Conservation (phyloP, 306 rosid genomes). For the Cucumis melo region DNA sequence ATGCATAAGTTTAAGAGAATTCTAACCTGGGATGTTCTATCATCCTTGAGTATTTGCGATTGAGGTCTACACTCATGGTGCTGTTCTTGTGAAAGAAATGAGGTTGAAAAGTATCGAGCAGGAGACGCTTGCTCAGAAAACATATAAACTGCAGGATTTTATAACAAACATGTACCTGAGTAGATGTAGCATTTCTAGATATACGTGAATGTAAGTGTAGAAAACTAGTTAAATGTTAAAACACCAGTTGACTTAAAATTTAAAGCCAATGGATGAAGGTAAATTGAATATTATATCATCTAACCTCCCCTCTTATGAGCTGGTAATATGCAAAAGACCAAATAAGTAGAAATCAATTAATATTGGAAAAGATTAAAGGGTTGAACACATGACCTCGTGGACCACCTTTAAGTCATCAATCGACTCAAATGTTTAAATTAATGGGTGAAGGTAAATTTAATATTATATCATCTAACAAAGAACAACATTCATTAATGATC, state of each 20-base stretch:
- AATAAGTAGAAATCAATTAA: no score
- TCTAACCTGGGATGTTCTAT: constrained; percentile 52
- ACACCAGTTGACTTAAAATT: no score
- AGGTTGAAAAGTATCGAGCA: constrained; percentile 48
- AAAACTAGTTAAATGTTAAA: not conserved
- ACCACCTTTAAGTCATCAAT: no score
- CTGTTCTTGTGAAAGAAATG: constrained; percentile 73
- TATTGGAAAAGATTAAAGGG: no score
- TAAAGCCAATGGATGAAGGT: no score
- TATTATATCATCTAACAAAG: no score
- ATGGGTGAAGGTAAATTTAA: no score
- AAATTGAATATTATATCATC: no score
- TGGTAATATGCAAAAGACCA: no score
- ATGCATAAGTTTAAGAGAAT: not conserved
- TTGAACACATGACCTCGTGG: no score
- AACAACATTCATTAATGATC: not conserved
- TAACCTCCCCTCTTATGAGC: no score
- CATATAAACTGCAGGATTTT: constrained; percentile 35
- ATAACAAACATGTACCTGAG: not conserved
- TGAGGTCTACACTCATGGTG: constrained; percentile 50
- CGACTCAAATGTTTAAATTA: no score
- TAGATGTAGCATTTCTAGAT: not conserved
- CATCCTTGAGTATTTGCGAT: constrained; percentile 38
- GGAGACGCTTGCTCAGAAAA: constrained; percentile 47
- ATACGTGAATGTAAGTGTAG: not conserved